Evolutionary conservation across 176 grass and related monocot genomes (phyloP).

Genomic region (Elaeis guineensis): DNA sequence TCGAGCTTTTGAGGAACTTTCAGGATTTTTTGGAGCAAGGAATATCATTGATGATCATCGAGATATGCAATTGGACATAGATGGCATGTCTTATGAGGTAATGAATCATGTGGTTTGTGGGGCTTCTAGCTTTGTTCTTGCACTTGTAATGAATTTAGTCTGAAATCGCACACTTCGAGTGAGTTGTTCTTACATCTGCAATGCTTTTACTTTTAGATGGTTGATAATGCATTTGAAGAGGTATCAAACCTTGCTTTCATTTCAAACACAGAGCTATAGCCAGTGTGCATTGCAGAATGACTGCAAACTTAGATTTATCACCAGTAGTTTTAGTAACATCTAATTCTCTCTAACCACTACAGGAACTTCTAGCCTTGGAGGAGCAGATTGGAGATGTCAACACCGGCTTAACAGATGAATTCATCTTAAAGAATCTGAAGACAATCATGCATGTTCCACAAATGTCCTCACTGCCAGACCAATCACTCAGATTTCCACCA

Average conservation of each 20-base stretch:
- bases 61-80: constrained; percentile 51
- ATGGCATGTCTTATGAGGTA: constrained; percentile 64
- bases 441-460: constrained; percentile 17
- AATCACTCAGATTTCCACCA: constrained; percentile 21
- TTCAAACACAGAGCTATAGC: no score
- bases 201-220: no score
- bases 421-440: constrained; percentile 41
- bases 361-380: constrained; percentile 61
- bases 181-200: no score
- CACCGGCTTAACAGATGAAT: constrained; percentile 50
- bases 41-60: constrained; percentile 40
- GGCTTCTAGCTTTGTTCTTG: no score
- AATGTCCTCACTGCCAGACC: constrained; percentile 19
- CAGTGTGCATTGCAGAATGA: no score
- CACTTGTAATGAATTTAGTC: no score
- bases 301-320: no score
- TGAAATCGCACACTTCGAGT: no score
- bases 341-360: constrained; percentile 1
- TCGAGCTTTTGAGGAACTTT: constrained; percentile 13
- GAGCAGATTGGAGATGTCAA: constrained; percentile 58
- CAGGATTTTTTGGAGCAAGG: constrained; percentile 31
- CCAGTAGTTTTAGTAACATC: no score
- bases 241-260: no score
- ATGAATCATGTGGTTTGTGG: neutral
- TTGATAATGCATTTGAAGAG: no score